Percentiles rank a stretch among this genome's conserved stretches.
These are phyloP conservation scores for Friedmanniomyces simplex DNA, from an alignment of 495 filamentous ascomycete species.

Conservation along the genomic window DNA sequence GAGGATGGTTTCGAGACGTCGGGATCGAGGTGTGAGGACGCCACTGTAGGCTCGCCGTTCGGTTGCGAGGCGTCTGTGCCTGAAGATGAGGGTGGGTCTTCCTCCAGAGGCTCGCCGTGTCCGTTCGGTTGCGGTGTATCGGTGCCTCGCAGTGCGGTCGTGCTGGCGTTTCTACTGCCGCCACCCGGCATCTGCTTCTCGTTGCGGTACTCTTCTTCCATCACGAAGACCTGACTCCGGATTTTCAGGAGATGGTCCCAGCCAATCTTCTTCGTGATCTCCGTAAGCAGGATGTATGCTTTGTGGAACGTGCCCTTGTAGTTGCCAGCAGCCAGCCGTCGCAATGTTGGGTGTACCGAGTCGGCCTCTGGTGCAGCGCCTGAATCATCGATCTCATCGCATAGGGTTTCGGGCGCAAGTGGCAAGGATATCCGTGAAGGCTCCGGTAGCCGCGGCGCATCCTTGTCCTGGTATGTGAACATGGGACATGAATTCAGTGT, in stretches of 20 bases:
- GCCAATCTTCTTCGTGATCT: conserved; percentile 88
- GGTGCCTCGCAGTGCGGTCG: conserved; percentile 57
- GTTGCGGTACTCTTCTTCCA: conserved; percentile 95
- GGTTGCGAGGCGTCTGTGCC: neutral
- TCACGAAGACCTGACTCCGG: conserved; percentile 93
- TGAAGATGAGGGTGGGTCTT: conserved; percentile 10
- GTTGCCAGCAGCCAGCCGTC: conserved; percentile 73
- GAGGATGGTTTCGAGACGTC: conserved; percentile 30
- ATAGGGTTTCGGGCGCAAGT: conserved; percentile 73
- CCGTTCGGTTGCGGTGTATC: conserved; percentile 55
- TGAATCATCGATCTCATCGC: conserved; percentile 92
- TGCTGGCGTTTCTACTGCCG: conserved; percentile 62
- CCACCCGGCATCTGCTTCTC: conserved; percentile 62
- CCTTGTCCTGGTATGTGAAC: conserved; percentile 99
- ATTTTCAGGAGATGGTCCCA: conserved; percentile 94
- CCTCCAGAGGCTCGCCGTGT: conserved; percentile 38
- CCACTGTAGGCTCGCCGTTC: conserved; percentile 25
- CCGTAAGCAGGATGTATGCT: conserved; percentile 86
- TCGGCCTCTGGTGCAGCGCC: conserved; percentile 63
- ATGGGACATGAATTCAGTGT: conserved; percentile 99
- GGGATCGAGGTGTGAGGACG: conserved; percentile 61
- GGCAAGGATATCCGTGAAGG: conserved; percentile 78
- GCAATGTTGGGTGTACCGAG: conserved; percentile 73
- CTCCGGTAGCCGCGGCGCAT: conserved; percentile 86
- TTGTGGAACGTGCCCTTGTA: conserved; percentile 93